Evolutionary conservation across 768 basidiomycete genomes (phyloP), one percentile per base, ranked within the genome.

Genomic region (Lactifluus pinguis): DNA sequence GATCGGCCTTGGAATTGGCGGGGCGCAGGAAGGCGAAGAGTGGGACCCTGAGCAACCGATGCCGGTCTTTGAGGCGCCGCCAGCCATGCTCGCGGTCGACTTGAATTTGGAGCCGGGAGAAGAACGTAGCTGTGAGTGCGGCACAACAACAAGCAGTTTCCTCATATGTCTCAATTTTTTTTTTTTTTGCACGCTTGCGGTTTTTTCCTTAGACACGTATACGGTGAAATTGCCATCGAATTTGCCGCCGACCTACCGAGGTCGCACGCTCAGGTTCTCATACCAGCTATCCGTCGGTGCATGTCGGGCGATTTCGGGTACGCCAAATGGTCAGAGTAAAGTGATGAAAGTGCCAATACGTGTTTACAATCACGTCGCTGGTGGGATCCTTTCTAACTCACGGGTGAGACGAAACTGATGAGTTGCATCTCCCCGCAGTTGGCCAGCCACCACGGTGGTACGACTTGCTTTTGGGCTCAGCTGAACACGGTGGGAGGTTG

Each of bases 301-400:
- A 0, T 95, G 88, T 72, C 80, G 90, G 13, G 83, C 87, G 41
- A 70, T 70, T 41, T 68, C 72, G 53, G 67, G 73, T 60, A 45
- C 66, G 13, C 75, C 72, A 39, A 80, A 77, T 64, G 83, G 82
- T 67, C 76, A 77, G 58, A 88, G 89, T 72, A 76, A 84, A 38
- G 81, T 94, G 3, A 91, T 95, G 87, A 89, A 88, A 53, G 87
- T 98, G 1, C 95, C 95, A 0, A 86, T 99, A 49, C 76, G 93
- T 25, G 78, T 98, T 6, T 98, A 97, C 74, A 94, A 92, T 60
- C 78, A 94, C 65, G 89, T 97, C 59, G 76, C 82, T 49, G 83
- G 94, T 93, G 66, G 8, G 39, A 59, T 14, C 36, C 44, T 42
- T 49, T 42, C 13, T 1, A 10, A 17, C 25, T 41, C 51, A 15